Conservation (phyloP, 2,329 filamentous ascomycete species). For the Orbilia blumenaviensis region DNA sequence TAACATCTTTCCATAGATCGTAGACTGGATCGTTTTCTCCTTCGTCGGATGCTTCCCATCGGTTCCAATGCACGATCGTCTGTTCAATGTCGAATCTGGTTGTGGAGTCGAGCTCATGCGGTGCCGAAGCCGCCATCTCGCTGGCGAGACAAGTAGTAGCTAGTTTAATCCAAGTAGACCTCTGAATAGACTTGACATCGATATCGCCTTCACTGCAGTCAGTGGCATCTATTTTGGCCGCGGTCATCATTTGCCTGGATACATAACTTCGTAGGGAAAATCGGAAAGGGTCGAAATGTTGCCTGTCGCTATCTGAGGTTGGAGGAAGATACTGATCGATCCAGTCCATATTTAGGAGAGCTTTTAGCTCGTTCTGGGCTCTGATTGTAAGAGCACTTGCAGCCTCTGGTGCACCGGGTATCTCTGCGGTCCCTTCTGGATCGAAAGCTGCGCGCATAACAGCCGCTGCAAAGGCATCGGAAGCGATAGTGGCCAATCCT, state of each 20-base stretch:
- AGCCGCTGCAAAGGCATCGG: slow-evolving; percentile 49
- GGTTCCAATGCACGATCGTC: slow-evolving; percentile 6
- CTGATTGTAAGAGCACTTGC: slow-evolving; percentile 12
- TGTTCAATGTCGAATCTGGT: background rate
- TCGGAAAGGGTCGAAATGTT: slow-evolving; percentile 12
- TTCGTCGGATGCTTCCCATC: slow-evolving; percentile 27
- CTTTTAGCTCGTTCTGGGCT: slow-evolving; percentile 32
- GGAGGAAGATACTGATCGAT: slow-evolving; percentile 49
- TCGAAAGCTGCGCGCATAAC: slow-evolving; percentile 41
- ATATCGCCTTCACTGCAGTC: background rate
- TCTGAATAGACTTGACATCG: background rate
- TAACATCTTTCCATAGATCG: slow-evolving; percentile 46
- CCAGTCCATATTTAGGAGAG: slow-evolving; percentile 22
- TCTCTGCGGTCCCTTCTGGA: slow-evolving; percentile 4
- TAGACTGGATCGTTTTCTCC: background rate
- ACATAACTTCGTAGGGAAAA: slow-evolving; percentile 5
- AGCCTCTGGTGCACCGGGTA: slow-evolving; percentile 40
- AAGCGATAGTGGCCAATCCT: slow-evolving; percentile 39
- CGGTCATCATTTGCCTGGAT: background rate
- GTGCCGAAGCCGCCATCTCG: background rate
- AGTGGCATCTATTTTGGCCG: background rate
- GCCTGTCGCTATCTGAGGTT: background rate
- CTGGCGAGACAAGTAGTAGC: slow-evolving; percentile 3
- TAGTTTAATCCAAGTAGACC: slow-evolving; percentile 5
- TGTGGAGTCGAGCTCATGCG: background rate